Base-by-base conservation (phyloP, 2,329 filamentous ascomycete genomes). In the Mariannaea sp. region DNA sequence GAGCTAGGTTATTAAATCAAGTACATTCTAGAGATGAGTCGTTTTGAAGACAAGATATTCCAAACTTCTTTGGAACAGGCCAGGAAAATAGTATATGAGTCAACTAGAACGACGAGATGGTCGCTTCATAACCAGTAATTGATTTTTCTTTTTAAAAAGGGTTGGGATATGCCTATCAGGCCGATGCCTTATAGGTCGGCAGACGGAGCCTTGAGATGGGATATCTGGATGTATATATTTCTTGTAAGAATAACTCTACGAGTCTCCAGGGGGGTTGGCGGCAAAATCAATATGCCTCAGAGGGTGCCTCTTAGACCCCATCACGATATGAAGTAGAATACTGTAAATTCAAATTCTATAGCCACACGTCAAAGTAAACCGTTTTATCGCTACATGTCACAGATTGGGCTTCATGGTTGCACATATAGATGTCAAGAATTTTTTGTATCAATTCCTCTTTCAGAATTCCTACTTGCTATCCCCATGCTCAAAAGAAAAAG, bases 151-250 rank as follows among this genome's bases (percentile, higher is more conserved):
- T 5, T 8, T 22, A n/a, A 8, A 8, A 7, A 39, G 17, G 40
- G 45, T 30, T 48, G 38, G 30, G 41, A 45, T 45, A 45, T 46
- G 39, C 40, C 9, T 54, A 24, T 49, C 33, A 27, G 30, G 32
- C 33, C 48, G 35, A 16, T 49, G 30, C 29, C 22, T 13, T 16
- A 30, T 17, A 10, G 38, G 45, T 40, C 30, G 29, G 35, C 27
- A 40, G 19, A 41, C 19, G n/a, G 52, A 35, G 38, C 29, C 20
- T 27, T n/a, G n/a, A n/a, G n/a, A n/a, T n/a, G 36, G 33, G 40
- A 56, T 49, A n/a, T n/a, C n/a, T n/a, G 46, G 50, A 64, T 65
- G 55, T 50, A 65, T 55, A 58, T 36, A 65, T 65, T 64, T 57
- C 58, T 62, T 64, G 62, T 65, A 65, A 56, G 35, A 57, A 46